These are phyloP conservation scores for Panaeolus cyanescens DNA, from an alignment of 768 basidiomycete species.

Conservation along the genomic window DNA sequence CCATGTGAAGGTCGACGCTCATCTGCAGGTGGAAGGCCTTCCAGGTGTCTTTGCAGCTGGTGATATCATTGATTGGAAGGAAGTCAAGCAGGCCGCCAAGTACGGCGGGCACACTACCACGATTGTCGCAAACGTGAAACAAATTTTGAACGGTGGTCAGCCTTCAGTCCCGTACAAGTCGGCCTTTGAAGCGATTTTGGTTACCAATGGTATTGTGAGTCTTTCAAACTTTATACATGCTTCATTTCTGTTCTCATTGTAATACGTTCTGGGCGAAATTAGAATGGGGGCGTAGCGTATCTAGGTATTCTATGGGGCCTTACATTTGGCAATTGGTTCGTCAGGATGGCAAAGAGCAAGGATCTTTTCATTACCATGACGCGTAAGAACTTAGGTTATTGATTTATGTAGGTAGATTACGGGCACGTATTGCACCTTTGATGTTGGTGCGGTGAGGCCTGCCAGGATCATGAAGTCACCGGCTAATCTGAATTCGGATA, in stretches of 20 bases:
- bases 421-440: no score
- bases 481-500: no score
- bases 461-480: no score
- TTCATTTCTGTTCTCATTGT: background rate
- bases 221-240: background rate
- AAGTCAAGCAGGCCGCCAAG: slow-evolving; percentile 61
- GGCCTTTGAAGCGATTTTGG: slow-evolving; percentile 21
- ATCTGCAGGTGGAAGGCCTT: slow-evolving; percentile 52
- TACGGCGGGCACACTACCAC: slow-evolving; percentile 41
- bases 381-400: slow-evolving; percentile 17
- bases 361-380: slow-evolving; percentile 26
- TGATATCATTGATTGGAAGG: slow-evolving; percentile 63
- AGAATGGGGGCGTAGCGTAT: slow-evolving; percentile 22
- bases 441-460: no score
- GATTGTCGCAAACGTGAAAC: slow-evolving; percentile 48
- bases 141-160: slow-evolving; percentile 24
- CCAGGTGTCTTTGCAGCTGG: slow-evolving; percentile 64
- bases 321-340: slow-evolving; percentile 44
- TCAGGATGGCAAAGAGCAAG: slow-evolving; percentile 42
- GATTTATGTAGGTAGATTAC: no score
- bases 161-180: slow-evolving; percentile 29
- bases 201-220: slow-evolving; percentile 26
- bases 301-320: slow-evolving; percentile 46
- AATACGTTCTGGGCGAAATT: background rate
- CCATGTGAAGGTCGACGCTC: slow-evolving; percentile 53